Evolutionary conservation across 1,139 yeast species (phyloP), one percentile per base, ranked within the genome.

Genomic region (Candida sanyaensis): DNA sequence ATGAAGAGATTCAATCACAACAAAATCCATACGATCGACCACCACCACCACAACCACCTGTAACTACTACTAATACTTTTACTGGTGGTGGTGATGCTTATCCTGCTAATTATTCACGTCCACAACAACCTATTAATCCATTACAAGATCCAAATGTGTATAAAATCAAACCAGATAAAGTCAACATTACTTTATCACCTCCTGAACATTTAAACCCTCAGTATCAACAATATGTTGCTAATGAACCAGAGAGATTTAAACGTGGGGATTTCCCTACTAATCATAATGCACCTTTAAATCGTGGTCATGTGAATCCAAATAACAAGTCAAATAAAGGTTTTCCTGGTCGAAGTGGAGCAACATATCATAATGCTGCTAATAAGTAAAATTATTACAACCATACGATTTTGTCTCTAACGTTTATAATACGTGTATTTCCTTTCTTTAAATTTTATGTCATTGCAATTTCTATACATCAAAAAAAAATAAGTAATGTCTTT

Each of bases 281-380:
- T 46, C 65, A 68, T 38, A 75, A 75, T 1, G 76, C 75, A 4
- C 75, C 76, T 2, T 63, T 72, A 53, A 62, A 62, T 28, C 63
- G 62, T 17, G 68, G 75, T 31, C 63, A 60, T 21, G 55, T 53
- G 26, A 56, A 61, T 39, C 55, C 60, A 5, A 53, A 51, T 28
- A 60, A 57, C 37, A 59, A 62, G 9, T 68, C 72, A 1, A 66
- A 73, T 8, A 60, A 64, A 9, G 58, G 59, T 5, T 75, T 74
- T 44, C 79, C 80, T 2, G 80, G 80, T 2, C 56, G 64, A 24
- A 52, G 66, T 28, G 76, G 76, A 1, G 74, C 69, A 6, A 69
- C 73, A 2, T 75, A 75, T 52, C 66, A 70, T 49, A 60, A 63
- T 47, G 73, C 75, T 33, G 77, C 78, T 4, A 71, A 68, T 44